Evolutionary conservation across 2,329 filamentous ascomycete genomes (phyloP).

Genomic region (Dactylellina drechsleri): DNA sequence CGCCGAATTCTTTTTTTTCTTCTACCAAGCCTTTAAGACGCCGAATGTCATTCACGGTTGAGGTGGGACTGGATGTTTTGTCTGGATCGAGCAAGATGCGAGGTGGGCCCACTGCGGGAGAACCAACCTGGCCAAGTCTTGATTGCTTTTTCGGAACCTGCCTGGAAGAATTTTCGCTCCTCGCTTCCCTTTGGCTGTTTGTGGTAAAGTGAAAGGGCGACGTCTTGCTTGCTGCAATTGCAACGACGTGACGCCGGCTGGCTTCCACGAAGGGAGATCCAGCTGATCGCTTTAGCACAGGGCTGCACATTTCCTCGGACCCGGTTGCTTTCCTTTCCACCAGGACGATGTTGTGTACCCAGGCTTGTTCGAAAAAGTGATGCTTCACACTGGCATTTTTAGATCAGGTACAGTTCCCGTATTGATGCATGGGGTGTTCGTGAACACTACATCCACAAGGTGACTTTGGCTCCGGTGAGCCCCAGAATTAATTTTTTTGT

Average conservation of each 20-base stretch:
- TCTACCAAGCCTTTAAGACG: constrained; percentile 54
- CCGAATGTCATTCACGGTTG: constrained; percentile 24
- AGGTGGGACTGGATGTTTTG: constrained; percentile 48
- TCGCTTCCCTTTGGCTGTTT: constrained; percentile 24
- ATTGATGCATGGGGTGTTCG: constrained; percentile 10
- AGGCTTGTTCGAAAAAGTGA: neutral
- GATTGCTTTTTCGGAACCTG: constrained; percentile 44
- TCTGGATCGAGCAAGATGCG: constrained; percentile 25
- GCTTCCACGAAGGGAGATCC: constrained; percentile 23
- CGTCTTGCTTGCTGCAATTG: constrained; percentile 5
- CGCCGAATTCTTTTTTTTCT: constrained; percentile 26
- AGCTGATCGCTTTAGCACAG: constrained; percentile 50
- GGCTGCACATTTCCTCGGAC: constrained; percentile 46
- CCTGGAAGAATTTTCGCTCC: constrained; percentile 12
- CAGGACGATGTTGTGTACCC: neutral
- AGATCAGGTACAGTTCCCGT: constrained; percentile 5
- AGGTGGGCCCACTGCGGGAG: constrained; percentile 52
- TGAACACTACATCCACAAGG: neutral
- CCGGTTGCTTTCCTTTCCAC: constrained; percentile 19
- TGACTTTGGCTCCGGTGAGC: neutral
- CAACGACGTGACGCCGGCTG: constrained; percentile 20
- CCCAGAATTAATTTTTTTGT: neutral
- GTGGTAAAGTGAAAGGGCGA: constrained; percentile 17
- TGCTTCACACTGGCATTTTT: neutral
- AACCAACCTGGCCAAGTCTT: constrained; percentile 39